Evolutionary conservation across 1,139 yeast genomes (phyloP), one percentile per base, ranked within the genome.

Genomic region (Geotrichum restrictum): DNA sequence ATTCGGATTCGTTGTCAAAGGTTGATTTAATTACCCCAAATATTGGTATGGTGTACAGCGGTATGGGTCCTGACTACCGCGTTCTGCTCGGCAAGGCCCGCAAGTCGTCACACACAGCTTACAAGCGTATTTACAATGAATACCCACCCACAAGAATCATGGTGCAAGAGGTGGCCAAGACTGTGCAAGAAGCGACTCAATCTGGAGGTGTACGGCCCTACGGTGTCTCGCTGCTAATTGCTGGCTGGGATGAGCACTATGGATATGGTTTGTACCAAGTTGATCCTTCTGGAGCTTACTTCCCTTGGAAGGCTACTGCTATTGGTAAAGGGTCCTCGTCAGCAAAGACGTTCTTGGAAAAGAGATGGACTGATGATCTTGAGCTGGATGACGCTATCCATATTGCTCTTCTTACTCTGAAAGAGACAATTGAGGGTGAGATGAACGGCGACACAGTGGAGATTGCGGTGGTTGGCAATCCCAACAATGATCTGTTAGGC

Each of bases 281-380:
- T 48, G 98, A 94, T 73, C 99, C 99, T 4, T 86, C 96, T 4
- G 99, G 99, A 13, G 84, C 96, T 52, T 94, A 86, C 70, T 94
- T 88, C 79, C 98, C 98, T n/a, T 94, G 99, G 99, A 93, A 93
- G 72, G 98, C 98, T 29, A 93, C 98, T 3, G 98, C 98, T 29
- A 93, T 94, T 63, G 99, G 99, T 59, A 91, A 89, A 69, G 95
- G 96, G 29, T 83, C 96, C 4, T 82, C 83, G 42, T 86, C 95
- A 7, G 98, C 98, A 36, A 93, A 94, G 75, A 93, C 98, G 0
- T 94, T 94, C 65, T 75, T 94, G 67, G 98, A 94, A 69, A 94
- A 94, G 74, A 84, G 98, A 73, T 94, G 98, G 97, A 91, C 89
- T 66, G 95, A 89, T 60, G 95, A 93, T 68, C 76, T 94, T 67